Conservation (phyloP, 1,284 basidiomycete genomes). For the Gomphus sp. region DNA sequence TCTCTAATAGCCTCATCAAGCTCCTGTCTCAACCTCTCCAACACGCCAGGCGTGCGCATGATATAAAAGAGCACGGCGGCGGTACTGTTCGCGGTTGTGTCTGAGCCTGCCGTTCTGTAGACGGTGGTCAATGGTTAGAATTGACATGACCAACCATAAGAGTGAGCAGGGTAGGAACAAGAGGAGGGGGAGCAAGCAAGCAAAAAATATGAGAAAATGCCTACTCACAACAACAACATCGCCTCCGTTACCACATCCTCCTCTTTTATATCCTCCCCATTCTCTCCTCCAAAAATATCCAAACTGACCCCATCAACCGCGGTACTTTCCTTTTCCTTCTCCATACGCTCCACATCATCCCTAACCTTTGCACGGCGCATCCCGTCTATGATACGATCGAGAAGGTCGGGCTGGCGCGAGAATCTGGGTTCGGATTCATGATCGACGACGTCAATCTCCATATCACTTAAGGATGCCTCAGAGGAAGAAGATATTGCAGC, state of each 20-base stretch:
- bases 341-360: not conserved
- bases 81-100: slow-evolving; percentile 25
- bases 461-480: not conserved
- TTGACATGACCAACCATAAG: too few species aligned
- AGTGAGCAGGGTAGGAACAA: not conserved
- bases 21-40: slow-evolving; percentile 16
- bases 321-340: not conserved
- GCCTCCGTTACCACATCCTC: slow-evolving; percentile 19
- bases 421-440: not conserved
- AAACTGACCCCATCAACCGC: not conserved
- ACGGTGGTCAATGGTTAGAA: not conserved
- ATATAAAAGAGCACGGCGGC: slow-evolving; percentile 20
- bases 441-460: not conserved
- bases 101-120: slow-evolving; percentile 25
- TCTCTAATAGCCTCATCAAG: not conserved
- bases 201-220: too few species aligned
- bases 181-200: not conserved
- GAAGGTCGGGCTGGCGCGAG: slow-evolving; percentile 6
- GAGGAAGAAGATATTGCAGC: not conserved
- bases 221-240: slow-evolving; percentile 22
- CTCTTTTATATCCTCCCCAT: slow-evolving; percentile 11
- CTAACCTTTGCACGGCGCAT: slow-evolving; percentile 13
- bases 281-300: not conserved
- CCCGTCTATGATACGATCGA: slow-evolving; percentile 12
- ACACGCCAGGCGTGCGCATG: slow-evolving; percentile 17